Evolutionary conservation across 1,284 basidiomycete genomes (phyloP), one percentile per base, ranked within the genome.

Genomic region (Ustilago hordei): DNA sequence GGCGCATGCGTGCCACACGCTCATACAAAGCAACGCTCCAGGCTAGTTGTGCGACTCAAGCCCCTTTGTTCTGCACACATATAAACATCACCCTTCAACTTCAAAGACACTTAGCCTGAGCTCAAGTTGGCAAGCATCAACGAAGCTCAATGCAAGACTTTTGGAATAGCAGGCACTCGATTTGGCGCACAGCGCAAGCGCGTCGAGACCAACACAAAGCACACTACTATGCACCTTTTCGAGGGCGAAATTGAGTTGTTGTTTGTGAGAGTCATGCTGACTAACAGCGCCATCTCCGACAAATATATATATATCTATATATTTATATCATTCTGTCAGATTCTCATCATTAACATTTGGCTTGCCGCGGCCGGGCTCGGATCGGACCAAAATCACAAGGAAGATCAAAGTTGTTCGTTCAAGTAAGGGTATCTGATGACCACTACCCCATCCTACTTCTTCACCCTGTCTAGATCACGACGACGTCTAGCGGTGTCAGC

Each of bases 361-460:
- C 55, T 31, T 38, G 23, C 50, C 54, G 32, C 50, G 41, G 64
- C 57, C 64, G 43, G 52, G 53, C 43, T 66, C 64, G 64, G 64
- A 36, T 60, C 31, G 28, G 45, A 60, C 53, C 34, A 60, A 60
- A 61, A 15, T 43, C 54, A 36, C 31, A 59, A 9, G n/a, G 35
- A 60, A 60, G 58, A 52, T 52, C 47, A 54, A 61, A 53, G 48
- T 50, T 65, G 56, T 15, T 31, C 52, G 6, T 43, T 48, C 52
- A 23, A 34, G 23, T 12, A 54, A 55, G 39, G 55, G 9, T 41
- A 23, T 32, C 19, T 41, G 15, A 8, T 38, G 31, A 34, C 31
- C 31, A 43, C 55, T n/a, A n/a, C 41, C 41, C 19, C 55, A 15
- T n/a, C 28, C 19, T n/a, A 23, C 28, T 9, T 57, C 31, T 7